Conservation (phyloP, 306 rosid species). For the Urtica urens region DNA sequence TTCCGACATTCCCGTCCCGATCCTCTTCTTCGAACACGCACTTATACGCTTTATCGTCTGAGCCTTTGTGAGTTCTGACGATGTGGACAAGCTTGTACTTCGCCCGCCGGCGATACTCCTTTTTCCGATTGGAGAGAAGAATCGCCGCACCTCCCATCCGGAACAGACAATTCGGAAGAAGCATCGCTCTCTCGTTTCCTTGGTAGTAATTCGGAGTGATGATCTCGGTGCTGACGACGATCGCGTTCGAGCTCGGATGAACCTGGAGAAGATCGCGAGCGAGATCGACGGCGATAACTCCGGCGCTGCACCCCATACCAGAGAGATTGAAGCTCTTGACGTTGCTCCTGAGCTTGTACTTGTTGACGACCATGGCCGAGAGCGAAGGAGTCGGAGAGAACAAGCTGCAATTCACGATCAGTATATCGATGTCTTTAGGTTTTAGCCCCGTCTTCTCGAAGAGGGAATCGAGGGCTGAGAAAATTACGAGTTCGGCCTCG, state of each 20-base stretch:
- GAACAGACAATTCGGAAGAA: constrained; percentile 81
- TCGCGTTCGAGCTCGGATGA: constrained; percentile 80
- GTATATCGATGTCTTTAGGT: constrained; percentile 75
- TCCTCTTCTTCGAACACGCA: constrained; percentile 86
- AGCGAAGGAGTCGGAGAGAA: constrained; percentile 87
- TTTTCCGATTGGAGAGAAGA: constrained; percentile 44
- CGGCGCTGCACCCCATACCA: constrained; percentile 98
- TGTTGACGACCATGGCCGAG: constrained; percentile 85
- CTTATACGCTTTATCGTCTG: constrained; percentile 61
- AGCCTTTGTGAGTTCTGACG: constrained; percentile 77
- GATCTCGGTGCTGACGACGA: constrained; percentile 77
- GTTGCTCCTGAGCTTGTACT: constrained; percentile 72
- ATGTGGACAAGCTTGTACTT: constrained; percentile 71
- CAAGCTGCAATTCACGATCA: constrained; percentile 68
- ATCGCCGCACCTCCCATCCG: constrained; percentile 97
- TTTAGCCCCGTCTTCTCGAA: constrained; percentile 56
- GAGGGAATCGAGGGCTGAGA: constrained; percentile 67
- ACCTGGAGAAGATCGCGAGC: constrained; percentile 93
- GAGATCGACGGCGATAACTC: constrained; percentile 62
- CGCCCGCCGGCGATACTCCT: constrained; percentile 45
- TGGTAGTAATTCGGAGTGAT: constrained; percentile 84
- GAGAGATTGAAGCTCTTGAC: constrained; percentile 77
- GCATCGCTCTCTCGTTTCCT: constrained; percentile 93
- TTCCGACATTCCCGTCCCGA: constrained; percentile 77
- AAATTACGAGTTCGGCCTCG: constrained; percentile 80